These are phyloP conservation scores for Rosa multiflora DNA, from an alignment of 306 rosid species.

Conservation along the genomic window DNA sequence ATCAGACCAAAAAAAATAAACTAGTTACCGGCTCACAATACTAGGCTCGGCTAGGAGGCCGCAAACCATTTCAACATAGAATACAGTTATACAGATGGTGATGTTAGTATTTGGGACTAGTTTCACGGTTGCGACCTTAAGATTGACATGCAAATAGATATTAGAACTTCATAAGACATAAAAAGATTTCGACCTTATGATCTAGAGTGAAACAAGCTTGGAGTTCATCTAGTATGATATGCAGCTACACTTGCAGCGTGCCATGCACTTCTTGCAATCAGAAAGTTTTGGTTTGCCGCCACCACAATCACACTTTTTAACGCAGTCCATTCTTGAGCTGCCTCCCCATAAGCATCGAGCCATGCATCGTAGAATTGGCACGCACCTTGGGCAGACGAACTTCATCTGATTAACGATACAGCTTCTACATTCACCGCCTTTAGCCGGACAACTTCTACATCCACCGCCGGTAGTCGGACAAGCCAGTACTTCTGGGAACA, in stretches of 20 bases:
- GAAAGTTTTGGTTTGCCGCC: conserved; percentile 48
- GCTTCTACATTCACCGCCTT: conserved; percentile 43
- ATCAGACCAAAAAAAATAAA: too few species aligned
- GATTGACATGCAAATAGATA: background rate
- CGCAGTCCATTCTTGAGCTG: conserved; percentile 43
- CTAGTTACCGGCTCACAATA: too few species aligned
- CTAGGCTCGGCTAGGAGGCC: too few species aligned
- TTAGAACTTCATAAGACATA: background rate
- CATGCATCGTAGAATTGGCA: conserved; percentile 70
- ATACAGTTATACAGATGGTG: too few species aligned
- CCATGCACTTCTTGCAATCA: conserved; percentile 79
- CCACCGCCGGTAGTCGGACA: conserved; percentile 45
- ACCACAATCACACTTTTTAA: conserved; percentile 48
- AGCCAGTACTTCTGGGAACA: conserved; percentile 27
- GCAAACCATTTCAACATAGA: background rate
- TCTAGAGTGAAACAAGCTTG: background rate
- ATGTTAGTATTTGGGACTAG: background rate
- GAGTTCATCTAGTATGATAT: conserved; percentile 13
- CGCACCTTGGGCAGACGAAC: conserved; percentile 56
- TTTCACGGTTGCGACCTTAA: background rate
- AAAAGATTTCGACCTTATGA: background rate
- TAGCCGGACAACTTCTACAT: conserved; percentile 47
- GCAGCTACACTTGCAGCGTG: conserved; percentile 79
- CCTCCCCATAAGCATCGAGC: conserved; percentile 84
- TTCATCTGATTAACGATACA: conserved; percentile 63